phyloP scores from a whole-genome alignment of 2,329 filamentous ascomycete genomes.

The Fonsecaea pedrosoi region DNA sequence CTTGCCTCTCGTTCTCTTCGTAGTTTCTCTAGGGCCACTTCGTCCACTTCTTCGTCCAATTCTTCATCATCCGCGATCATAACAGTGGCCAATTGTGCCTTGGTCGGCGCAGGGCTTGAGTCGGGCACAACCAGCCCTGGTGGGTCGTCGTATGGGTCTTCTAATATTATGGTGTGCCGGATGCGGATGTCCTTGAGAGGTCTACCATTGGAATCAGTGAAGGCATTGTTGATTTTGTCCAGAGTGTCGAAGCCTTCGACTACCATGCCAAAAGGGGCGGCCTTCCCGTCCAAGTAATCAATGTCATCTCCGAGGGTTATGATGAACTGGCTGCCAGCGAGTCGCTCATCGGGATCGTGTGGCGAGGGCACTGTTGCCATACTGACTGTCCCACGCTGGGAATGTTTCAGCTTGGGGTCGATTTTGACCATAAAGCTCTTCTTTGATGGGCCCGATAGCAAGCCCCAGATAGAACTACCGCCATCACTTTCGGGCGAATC shows the following conservation, averaged over 20 bases:
- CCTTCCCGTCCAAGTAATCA: constrained; percentile 89
- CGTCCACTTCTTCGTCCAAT: constrained; percentile 77
- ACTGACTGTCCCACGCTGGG: constrained; percentile 88
- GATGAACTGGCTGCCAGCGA: constrained; percentile 92
- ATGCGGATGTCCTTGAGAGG: constrained; percentile 95
- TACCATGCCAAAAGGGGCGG: constrained; percentile 92
- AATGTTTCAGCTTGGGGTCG: constrained; percentile 84
- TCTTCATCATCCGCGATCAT: constrained; percentile 90
- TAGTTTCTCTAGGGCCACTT: constrained; percentile 77
- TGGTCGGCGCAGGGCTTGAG: constrained; percentile 78
- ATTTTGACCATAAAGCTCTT: constrained; percentile 85
- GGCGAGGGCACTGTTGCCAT: constrained; percentile 89
- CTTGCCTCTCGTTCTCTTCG: constrained; percentile 88
- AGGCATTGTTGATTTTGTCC: constrained; percentile 90
- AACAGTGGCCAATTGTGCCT: constrained; percentile 86
- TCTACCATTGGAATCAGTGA: constrained; percentile 82
- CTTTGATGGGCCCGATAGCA: constrained; percentile 72
- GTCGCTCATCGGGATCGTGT: constrained; percentile 77
- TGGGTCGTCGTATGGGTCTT: constrained; percentile 90
- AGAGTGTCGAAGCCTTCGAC: constrained; percentile 94
- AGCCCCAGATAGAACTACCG: constrained; percentile 90
- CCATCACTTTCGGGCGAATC: constrained; percentile 85
- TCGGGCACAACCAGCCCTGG: constrained; percentile 76
- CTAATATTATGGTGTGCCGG: constrained; percentile 87
- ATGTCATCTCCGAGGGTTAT: constrained; percentile 88